Evolutionary conservation across 305 asterid genomes (phyloP).

Genomic region (Fraxinus greggii): DNA sequence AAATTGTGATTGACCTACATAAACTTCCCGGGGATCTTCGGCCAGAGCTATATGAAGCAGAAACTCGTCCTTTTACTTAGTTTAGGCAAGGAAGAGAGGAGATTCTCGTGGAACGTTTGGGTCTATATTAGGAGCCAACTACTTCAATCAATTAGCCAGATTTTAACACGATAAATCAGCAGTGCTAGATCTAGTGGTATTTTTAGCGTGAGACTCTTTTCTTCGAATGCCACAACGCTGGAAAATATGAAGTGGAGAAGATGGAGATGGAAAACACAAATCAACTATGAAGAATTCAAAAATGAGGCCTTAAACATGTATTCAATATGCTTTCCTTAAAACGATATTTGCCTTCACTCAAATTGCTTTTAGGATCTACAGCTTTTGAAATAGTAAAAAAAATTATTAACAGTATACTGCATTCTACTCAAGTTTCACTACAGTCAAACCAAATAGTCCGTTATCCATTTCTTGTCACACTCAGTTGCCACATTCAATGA

Average conservation of each 20-base stretch:
- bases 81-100: neutral
- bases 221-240: neutral
- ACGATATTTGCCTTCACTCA: neutral
- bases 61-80: neutral
- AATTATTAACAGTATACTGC: neutral
- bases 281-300: neutral
- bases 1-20: neutral
- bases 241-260: neutral
- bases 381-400: conserved; percentile 11
- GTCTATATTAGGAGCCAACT: neutral
- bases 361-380: conserved; percentile 60
- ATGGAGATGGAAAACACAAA: neutral
- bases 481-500: neutral
- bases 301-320: neutral
- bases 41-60: neutral
- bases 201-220: neutral
- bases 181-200: neutral
- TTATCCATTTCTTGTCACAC: neutral
- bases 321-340: neutral
- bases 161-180: neutral
- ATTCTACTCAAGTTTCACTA: neutral
- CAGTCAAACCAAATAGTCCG: neutral
- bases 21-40: neutral
- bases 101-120: neutral
- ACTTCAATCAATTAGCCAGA: neutral